Base-by-base conservation (phyloP, 2,329 filamentous ascomycete species). In the Ceratocystis papillata region DNA sequence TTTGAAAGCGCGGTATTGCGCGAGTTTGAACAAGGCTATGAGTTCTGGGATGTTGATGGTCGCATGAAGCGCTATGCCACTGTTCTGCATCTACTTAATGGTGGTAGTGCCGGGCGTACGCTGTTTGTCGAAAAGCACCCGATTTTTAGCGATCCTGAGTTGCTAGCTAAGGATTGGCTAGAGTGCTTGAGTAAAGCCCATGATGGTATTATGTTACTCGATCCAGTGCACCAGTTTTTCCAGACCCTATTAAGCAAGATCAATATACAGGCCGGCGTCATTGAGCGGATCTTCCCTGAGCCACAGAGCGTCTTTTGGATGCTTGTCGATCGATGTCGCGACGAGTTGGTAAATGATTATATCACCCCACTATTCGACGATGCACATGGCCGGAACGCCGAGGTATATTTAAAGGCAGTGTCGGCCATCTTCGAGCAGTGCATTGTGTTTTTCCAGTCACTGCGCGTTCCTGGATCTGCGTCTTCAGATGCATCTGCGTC, bases 1-100 rank as follows among this genome's bases (percentile, higher is more conserved):
- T 99, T 99, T 72, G 93, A 97, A 76, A 91, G 87, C 66, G 91
- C 92, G 2, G 92, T 95, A 2, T 77, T 96, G 63, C 83, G 88
- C 62, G 94, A 99, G 74, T 99, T 99, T 70, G 89, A 95, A 75
- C 88, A 94, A 72, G 94, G 90, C 3, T 96, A 95, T 70, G 90
- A 94, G 73, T 86, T 85, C 55, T 89, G 88, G 77, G 93, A 99
- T 74, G 85, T 95, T 65, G 88, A 96, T 70, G 91, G 90, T 1
- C 82, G 86, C 65, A 96, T 97, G 93, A 85, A 83, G 70, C 84
- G 88, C 72, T 97, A 96, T 75, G 92, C 92, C 1, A 85, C 90
- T 71, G 91, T 99, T 17, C 77, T 99, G 66, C 85, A 89, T 67
- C 82, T 83, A 1, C 79, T 99, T 57, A 95, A 96, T 73, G 90